These are phyloP conservation scores for Calonectria fujianensis DNA, from an alignment of 2,329 filamentous ascomycete genomes.

Conservation along the genomic window DNA sequence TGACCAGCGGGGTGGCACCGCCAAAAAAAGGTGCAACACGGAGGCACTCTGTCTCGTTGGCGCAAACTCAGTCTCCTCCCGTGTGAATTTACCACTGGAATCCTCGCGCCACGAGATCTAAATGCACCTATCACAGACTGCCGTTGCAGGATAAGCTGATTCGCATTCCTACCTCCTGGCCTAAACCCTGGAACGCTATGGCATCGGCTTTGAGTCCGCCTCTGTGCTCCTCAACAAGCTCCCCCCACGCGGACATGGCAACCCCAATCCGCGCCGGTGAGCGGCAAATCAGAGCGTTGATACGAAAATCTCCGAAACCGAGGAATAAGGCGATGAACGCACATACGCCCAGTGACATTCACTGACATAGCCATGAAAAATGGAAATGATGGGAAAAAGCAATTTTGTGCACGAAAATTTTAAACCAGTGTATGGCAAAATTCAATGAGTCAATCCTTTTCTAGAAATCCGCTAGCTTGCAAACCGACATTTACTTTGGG, in stretches of 20 bases:
- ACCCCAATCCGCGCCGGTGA: not conserved
- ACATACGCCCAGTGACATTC: not conserved
- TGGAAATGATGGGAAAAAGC: not conserved
- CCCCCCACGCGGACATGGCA: not conserved
- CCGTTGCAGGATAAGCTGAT: not conserved
- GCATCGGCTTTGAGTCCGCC: not conserved
- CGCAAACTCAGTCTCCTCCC: slow-evolving; percentile 25
- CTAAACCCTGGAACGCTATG: slow-evolving; percentile 9
- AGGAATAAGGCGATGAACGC: not conserved
- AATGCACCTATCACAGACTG: slow-evolving; percentile 21
- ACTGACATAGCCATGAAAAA: not conserved
- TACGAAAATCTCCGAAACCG: not conserved
- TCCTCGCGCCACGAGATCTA: slow-evolving; percentile 18
- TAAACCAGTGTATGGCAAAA: not conserved
- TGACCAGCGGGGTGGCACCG: slow-evolving; percentile 3
- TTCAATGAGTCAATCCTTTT: not conserved
- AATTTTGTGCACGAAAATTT: not conserved
- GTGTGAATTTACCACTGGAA: slow-evolving; percentile 1
- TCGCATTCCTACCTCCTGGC: slow-evolving; percentile 33
- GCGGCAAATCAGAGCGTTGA: not conserved
- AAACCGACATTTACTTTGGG: slow-evolving; percentile 21
- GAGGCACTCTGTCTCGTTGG: not conserved
- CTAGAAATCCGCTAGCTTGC: slow-evolving; percentile 10
- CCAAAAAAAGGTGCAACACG: not conserved
- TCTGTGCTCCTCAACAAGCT: not conserved